phyloP scores from a whole-genome alignment of 2,329 filamentous ascomycete genomes.

The Fusarium temperatum region DNA sequence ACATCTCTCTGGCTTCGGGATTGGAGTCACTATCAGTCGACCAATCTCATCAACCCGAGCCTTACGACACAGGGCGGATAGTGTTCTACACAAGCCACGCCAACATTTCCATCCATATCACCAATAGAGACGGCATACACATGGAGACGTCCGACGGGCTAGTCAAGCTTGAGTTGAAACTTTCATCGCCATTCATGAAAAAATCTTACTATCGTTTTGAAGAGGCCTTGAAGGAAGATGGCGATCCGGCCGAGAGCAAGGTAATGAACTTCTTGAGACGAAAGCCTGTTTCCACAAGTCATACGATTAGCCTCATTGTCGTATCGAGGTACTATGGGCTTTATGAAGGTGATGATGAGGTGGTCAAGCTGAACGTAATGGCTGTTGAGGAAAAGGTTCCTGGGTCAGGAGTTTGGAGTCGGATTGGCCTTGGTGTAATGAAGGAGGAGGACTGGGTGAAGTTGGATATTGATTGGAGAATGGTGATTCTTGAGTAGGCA shows the following conservation, averaged over 20 bases:
- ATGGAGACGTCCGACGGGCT: not conserved
- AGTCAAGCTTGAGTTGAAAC: not conserved
- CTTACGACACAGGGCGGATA: not conserved
- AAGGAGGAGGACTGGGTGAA: not conserved
- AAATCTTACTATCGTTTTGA: not conserved
- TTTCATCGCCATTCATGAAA: not conserved
- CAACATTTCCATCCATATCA: not conserved
- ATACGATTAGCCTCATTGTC: not conserved
- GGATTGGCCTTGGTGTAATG: not conserved
- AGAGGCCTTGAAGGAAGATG: not conserved
- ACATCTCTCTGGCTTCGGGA: not conserved
- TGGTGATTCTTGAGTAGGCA: not conserved
- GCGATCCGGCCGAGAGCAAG: not conserved
- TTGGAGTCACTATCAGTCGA: not conserved
- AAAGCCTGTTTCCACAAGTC: fast-evolving
- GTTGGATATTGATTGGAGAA: not conserved
- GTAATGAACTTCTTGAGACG: not conserved
- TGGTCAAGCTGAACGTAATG: not conserved
- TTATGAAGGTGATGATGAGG: not conserved
- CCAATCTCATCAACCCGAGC: fast-evolving
- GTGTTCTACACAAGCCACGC: conserved; percentile 8
- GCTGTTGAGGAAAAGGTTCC: not conserved
- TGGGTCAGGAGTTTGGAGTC: not conserved
- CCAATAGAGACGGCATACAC: not conserved
- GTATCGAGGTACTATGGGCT: not conserved